phyloP scores from a whole-genome alignment of 768 basidiomycete species.

The Scleroderma citrinum region DNA sequence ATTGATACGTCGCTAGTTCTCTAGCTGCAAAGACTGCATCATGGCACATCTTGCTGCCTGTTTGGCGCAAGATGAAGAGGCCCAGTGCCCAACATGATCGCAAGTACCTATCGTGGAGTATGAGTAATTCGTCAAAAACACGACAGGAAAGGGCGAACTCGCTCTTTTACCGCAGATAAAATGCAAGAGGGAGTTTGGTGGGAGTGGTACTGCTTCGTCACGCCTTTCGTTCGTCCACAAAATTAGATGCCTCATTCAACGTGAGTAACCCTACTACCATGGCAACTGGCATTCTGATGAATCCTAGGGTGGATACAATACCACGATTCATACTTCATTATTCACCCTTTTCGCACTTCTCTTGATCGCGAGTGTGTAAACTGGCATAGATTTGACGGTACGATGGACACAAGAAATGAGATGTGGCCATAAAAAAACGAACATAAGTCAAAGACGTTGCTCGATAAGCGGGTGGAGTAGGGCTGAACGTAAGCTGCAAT shows the following conservation, averaged over 20 bases:
- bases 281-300: conserved; percentile 1
- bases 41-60: conserved; percentile 63
- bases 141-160: conserved; percentile 1
- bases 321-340: conserved; percentile 74
- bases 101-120: conserved; percentile 60
- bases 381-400: conserved; percentile 84
- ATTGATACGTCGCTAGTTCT: conserved; percentile 1
- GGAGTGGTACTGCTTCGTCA: conserved; percentile 63
- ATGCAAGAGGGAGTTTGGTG: too few relatives aligned
- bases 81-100: conserved; percentile 76
- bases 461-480: conserved; percentile 89
- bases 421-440: conserved; percentile 62
- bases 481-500: conserved; percentile 59
- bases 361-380: conserved; percentile 64
- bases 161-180: conserved; percentile 13
- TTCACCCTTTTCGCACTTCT: conserved; percentile 67
- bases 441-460: conserved; percentile 66
- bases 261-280: conserved; percentile 33
- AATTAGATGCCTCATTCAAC: conserved; percentile 77
- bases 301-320: conserved; percentile 51
- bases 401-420: conserved; percentile 85
- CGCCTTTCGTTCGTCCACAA: conserved; percentile 86
- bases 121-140: conserved; percentile 44
- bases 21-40: conserved; percentile 89
- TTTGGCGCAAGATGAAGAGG: conserved; percentile 62